phyloP scores from a whole-genome alignment of 805 yeast species.

The Lachancea cidri region DNA sequence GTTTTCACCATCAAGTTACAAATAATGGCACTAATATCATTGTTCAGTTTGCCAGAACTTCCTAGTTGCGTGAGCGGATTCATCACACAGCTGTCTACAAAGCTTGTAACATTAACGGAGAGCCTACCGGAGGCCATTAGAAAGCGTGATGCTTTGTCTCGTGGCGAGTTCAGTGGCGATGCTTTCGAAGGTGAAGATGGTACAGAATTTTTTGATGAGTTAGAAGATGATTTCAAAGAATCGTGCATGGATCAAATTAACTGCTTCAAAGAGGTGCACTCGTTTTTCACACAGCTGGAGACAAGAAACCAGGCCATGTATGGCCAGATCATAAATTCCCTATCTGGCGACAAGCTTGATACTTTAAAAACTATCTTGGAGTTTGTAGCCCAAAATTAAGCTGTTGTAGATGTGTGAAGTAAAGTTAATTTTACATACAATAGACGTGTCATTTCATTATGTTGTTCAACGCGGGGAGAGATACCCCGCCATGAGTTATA shows the following conservation, averaged over 20 bases:
- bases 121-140: constrained; percentile 69
- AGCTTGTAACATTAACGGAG: constrained; percentile 47
- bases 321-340: constrained; percentile 26
- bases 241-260: constrained; percentile 76
- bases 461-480: background rate
- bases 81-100: constrained; percentile 46
- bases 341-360: constrained; percentile 28
- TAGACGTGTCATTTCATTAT: background rate
- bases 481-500: background rate
- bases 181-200: constrained; percentile 26
- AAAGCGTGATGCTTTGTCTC: constrained; percentile 55
- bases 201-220: constrained; percentile 52
- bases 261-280: constrained; percentile 59
- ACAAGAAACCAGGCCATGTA: constrained; percentile 44
- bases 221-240: constrained; percentile 74
- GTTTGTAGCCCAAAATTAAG: constrained; percentile 26
- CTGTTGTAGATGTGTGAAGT: background rate
- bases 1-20: constrained; percentile 78
- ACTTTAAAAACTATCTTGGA: constrained; percentile 30
- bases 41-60: constrained; percentile 39
- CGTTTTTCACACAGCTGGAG: constrained; percentile 47
- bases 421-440: background rate
- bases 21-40: constrained; percentile 55
- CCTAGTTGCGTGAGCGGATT: constrained; percentile 35
- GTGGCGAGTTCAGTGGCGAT: constrained; percentile 36